Conservation (phyloP, 495 filamentous ascomycete species). For the Aspergillus saccharolyticus region DNA sequence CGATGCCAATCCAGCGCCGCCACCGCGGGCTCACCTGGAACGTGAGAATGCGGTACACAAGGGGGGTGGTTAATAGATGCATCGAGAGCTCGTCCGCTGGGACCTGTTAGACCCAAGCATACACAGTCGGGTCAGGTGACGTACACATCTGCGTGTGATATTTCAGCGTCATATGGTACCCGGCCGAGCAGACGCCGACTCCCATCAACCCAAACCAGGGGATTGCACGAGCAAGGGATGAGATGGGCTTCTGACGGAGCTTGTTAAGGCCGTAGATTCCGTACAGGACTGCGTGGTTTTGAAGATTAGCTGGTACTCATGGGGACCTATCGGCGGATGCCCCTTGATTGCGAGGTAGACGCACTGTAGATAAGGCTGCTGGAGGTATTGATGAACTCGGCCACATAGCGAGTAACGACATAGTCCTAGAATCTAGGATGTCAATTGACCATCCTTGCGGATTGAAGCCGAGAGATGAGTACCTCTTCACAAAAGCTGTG, state of each 20-base stretch:
- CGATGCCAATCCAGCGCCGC: constrained; percentile 14
- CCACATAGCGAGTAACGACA: constrained; percentile 28
- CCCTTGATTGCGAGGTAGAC: background rate
- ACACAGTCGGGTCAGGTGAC: background rate
- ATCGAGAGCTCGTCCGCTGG: constrained; percentile 33
- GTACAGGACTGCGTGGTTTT: constrained; percentile 18
- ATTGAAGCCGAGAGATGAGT: background rate
- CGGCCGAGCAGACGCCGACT: constrained; percentile 28
- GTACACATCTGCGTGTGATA: constrained; percentile 35
- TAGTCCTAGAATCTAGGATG: constrained; percentile 20
- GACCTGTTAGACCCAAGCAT: background rate
- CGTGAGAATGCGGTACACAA: constrained; percentile 27
- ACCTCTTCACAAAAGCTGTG: constrained; percentile 34
- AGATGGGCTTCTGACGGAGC: constrained; percentile 12
- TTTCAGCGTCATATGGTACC: constrained; percentile 32
- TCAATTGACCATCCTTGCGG: background rate
- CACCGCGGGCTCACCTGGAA: constrained; percentile 19
- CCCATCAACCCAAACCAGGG: constrained; percentile 30
- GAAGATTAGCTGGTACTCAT: background rate
- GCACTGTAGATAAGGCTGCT: constrained; percentile 27
- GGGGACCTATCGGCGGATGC: too few species aligned
- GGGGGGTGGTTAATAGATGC: constrained; percentile 32
- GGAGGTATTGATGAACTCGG: constrained; percentile 34
- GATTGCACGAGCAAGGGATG: constrained; percentile 20
- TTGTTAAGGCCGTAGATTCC: constrained; percentile 24